phyloP scores from a whole-genome alignment of 202 grass and related monocot species.

The Tripidium arundinaceum region DNA sequence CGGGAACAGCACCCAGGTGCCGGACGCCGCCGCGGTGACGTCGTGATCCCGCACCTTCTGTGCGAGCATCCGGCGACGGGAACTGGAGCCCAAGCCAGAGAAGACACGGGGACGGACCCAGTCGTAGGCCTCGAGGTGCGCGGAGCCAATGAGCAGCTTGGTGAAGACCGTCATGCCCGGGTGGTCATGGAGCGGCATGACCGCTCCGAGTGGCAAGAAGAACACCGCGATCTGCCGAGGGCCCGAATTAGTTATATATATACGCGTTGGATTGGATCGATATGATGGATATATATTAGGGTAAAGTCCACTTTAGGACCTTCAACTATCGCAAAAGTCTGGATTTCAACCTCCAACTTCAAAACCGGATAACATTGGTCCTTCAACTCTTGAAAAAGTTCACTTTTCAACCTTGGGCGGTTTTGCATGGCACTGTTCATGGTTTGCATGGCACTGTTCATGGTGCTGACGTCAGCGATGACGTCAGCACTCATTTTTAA shows the following conservation, averaged over 20 bases:
- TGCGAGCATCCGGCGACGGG: conserved; percentile 24
- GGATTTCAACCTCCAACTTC: too few species aligned
- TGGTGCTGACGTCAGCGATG: too few species aligned
- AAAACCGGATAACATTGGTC: too few species aligned
- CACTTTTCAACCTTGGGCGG: too few species aligned
- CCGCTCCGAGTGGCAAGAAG: conserved; percentile 39
- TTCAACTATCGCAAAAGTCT: too few species aligned
- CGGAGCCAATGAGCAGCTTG: conserved; percentile 55
- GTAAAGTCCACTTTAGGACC: too few species aligned
- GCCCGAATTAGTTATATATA: too few species aligned
- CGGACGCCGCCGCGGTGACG: not conserved
- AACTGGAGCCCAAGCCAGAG: not conserved
- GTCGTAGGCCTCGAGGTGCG: conserved; percentile 63
- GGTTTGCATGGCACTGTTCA: too few species aligned
- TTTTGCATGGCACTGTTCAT: too few species aligned
- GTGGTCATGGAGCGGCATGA: conserved; percentile 65
- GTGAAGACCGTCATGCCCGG: conserved; percentile 70
- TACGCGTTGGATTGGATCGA: too few species aligned
- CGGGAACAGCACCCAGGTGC: conserved; percentile 55
- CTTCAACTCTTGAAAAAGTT: too few species aligned
- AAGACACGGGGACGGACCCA: conserved; percentile 28
- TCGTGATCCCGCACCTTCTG: not conserved
- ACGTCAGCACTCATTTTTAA: too few species aligned
- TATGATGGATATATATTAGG: not conserved
- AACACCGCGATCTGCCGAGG: conserved; percentile 47